Conservation (phyloP, 1,284 basidiomycete species). For the Thelephora terrestris region DNA sequence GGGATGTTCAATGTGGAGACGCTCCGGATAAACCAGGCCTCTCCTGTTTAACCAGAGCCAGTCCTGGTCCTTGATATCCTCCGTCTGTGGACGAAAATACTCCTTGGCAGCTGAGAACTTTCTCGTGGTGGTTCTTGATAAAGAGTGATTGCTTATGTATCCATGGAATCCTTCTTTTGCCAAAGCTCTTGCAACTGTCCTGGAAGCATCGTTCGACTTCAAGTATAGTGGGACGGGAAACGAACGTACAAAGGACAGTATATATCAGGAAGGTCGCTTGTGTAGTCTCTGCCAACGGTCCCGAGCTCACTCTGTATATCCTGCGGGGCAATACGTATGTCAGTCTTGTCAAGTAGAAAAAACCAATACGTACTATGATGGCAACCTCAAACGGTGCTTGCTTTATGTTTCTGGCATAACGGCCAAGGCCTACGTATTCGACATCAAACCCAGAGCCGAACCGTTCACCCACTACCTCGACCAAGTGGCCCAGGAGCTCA, state of each 20-base stretch:
- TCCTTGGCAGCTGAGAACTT: no score
- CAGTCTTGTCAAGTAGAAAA: background rate
- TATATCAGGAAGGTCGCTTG: background rate
- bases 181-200: background rate
- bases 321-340: background rate
- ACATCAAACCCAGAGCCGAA: constrained; percentile 8
- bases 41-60: background rate
- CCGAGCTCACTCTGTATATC: background rate
- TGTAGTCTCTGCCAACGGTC: background rate
- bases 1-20: background rate
- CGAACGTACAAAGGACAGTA: background rate
- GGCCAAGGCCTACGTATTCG: constrained; percentile 7
- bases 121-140: no score
- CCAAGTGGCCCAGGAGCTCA: background rate
- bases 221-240: background rate
- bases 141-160: background rate
- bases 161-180: background rate
- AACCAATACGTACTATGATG: constrained; percentile 8
- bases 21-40: background rate
- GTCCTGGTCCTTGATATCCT: background rate
- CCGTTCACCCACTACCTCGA: background rate
- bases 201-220: background rate
- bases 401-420: constrained; percentile 6
- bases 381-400: constrained; percentile 9
- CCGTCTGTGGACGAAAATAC: no score